These are phyloP conservation scores for Saccharomyces hybrid DNA, from an alignment of 1,139 yeast species.

Conservation along the genomic window DNA sequence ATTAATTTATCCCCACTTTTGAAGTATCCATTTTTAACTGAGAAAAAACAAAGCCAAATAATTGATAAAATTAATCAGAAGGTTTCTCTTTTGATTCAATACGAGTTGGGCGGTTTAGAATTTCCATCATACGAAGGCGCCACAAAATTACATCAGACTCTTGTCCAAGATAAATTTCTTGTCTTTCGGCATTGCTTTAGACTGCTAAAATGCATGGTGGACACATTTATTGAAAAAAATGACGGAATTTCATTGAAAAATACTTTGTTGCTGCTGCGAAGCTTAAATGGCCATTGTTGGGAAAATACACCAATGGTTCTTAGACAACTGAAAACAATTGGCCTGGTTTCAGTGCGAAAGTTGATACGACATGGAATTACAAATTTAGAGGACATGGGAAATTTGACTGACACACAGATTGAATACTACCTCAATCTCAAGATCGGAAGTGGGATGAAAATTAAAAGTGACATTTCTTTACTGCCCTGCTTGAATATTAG, in stretches of 20 bases:
- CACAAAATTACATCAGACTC: conserved; percentile 33
- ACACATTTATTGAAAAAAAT: conserved; percentile 36
- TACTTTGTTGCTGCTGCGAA: conserved; percentile 35
- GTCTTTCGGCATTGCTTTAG: conserved; percentile 38
- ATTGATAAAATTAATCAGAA: conserved; percentile 31
- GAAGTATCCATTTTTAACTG: conserved; percentile 30
- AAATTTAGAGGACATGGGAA: conserved; percentile 29
- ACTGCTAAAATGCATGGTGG: conserved; percentile 38
- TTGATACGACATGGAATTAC: conserved; percentile 34
- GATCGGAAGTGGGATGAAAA: conserved; percentile 36
- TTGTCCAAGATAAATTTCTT: conserved; percentile 38
- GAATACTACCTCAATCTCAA: conserved; percentile 37
- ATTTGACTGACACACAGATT: conserved; percentile 31
- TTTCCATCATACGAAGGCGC: conserved; percentile 39
- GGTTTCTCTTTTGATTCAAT: conserved; percentile 37
- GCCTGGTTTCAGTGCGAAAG: conserved; percentile 35
- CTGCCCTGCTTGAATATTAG: conserved; percentile 32
- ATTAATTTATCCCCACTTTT: conserved; percentile 36
- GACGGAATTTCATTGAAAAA: conserved; percentile 38
- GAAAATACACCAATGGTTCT: conserved; percentile 39
- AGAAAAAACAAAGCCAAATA: conserved; percentile 21
- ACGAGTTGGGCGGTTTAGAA: conserved; percentile 43
- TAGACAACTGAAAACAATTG: conserved; percentile 41
- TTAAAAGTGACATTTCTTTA: conserved; percentile 26
- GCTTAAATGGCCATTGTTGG: conserved; percentile 42